Evolutionary conservation across 768 basidiomycete species (phyloP), one percentile per base, ranked within the genome.

Genomic region (Lanmaoa pseudosensibilis): DNA sequence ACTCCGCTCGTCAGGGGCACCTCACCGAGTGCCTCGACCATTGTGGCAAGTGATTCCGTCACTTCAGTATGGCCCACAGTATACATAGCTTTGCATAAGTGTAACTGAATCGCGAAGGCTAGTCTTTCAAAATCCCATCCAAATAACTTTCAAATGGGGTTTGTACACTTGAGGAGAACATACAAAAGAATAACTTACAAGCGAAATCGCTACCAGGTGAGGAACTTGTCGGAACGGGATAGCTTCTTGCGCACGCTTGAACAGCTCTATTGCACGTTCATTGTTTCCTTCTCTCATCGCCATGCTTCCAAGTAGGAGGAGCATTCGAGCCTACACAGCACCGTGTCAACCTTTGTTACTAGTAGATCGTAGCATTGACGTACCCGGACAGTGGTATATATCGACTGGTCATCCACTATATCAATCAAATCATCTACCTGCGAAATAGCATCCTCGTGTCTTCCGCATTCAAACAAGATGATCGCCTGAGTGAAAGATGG

Each of bases 61-160:
- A n/a, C n/a, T n/a, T n/a, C n/a, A n/a, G n/a, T n/a, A n/a, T n/a
- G n/a, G n/a, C n/a, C n/a, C n/a, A n/a, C n/a, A n/a, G n/a, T n/a
- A n/a, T n/a, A n/a, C n/a, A n/a, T n/a, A n/a, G n/a, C n/a, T n/a
- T n/a, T n/a, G n/a, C n/a, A n/a, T n/a, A n/a, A n/a, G n/a, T n/a
- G n/a, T n/a, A 33, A 3, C 9, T 46, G 39, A 27, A 56, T 43
- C 2, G 37, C 41, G 9, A n/a, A 2, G 2, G 21, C 11, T 12
- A 56, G 57, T 15, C 37, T n/a, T 1, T 63, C 57, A 45, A 64
- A 56, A 16, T 52, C n/a, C 62, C 62, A 63, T 1, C 54, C 62
- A 30, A 60, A 60, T 2, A 60, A 39, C 50, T 60, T 46, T 23
- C 5, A 12, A 49, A 16, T 2, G 23, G 6, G 6, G 12, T 54